Conservation (phyloP, 2,329 filamentous ascomycete genomes). For the Sclerotinia nivalis region DNA sequence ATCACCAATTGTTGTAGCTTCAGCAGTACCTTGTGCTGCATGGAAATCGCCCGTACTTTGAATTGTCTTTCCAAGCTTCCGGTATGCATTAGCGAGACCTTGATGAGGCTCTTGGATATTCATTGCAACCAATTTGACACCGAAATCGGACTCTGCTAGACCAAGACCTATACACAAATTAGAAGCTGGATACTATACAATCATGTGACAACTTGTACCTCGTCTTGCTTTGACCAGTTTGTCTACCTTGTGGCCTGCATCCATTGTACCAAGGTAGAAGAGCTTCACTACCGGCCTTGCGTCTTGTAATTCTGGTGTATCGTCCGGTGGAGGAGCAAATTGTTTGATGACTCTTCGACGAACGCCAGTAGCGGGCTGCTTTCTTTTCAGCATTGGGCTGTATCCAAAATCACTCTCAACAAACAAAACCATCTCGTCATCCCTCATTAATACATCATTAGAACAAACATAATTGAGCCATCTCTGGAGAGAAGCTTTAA, state of each 20-base stretch:
- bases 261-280: conserved; percentile 95
- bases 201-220: conserved; percentile 57
- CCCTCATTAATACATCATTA: conserved; percentile 88
- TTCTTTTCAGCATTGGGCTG: conserved; percentile 90
- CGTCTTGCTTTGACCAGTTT: conserved; percentile 87
- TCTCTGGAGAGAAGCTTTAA: conserved; percentile 86
- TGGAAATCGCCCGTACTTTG: conserved; percentile 95
- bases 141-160: conserved; percentile 88
- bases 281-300: conserved; percentile 89
- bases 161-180: conserved; percentile 68
- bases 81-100: conserved; percentile 85
- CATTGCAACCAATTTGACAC: conserved; percentile 84
- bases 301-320: conserved; percentile 90
- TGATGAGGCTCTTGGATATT: conserved; percentile 86
- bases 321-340: conserved; percentile 94
- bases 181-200: conserved; percentile 36
- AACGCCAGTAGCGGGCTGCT: conserved; percentile 94
- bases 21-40: conserved; percentile 92
- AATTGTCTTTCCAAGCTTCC: conserved; percentile 90
- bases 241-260: conserved; percentile 95
- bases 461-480: conserved; percentile 94
- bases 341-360: conserved; percentile 95
- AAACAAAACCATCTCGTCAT: conserved; percentile 97
- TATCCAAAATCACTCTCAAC: conserved; percentile 99
- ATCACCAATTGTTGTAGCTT: conserved; percentile 92